Base-by-base conservation (phyloP, 306 rosid species). In the Cyamopsis tetragonoloba region DNA sequence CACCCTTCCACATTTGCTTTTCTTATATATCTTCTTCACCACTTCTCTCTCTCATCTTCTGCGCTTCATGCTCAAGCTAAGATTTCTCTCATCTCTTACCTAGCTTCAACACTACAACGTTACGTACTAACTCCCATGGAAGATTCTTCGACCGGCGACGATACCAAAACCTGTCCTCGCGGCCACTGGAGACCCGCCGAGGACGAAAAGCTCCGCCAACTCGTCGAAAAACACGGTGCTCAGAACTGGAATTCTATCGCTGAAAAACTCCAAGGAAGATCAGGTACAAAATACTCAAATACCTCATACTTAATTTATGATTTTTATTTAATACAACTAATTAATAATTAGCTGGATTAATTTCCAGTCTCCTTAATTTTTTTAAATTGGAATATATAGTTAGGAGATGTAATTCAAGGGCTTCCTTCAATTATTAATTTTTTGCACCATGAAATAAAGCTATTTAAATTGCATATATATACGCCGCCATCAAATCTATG, bases 221-320 rank as follows among this genome's bases (percentile, higher is more conserved):
- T 93, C 5, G 99, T 93, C 24, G 77, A 90, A 72, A 88, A 88
- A 68, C 88, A 77, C 22, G 99, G 97, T 28, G 92, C 97, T 0
- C 99, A 93, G 53, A 93, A 93, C 44, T 93, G 99, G 99, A 93
- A 93, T 47, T 90, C 97, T 4, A 93, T 93, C 4, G 97, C 97
- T 10, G 92, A 88, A 24, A 93, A 90, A 38, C 97, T 93, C 62
- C 96, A 85, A 82, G 99, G 99, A 74, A 86, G 99, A 90, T 93
- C 99, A 66, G 99, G 99, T 88, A 66, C 15, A 62, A n/a, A n/a
- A n/a, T n/a, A n/a, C n/a, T n/a, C n/a, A n/a, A n/a, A n/a, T n/a
- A n/a, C n/a, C n/a, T n/a, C n/a, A n/a, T n/a, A n/a, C n/a, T n/a
- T n/a, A n/a, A n/a, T n/a, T n/a, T n/a, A n/a, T n/a, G n/a, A n/a